Percentiles rank a stretch among this genome's conserved stretches.
phyloP scores from a whole-genome alignment of 257 asterid genomes.

The Coffea canephora region DNA sequence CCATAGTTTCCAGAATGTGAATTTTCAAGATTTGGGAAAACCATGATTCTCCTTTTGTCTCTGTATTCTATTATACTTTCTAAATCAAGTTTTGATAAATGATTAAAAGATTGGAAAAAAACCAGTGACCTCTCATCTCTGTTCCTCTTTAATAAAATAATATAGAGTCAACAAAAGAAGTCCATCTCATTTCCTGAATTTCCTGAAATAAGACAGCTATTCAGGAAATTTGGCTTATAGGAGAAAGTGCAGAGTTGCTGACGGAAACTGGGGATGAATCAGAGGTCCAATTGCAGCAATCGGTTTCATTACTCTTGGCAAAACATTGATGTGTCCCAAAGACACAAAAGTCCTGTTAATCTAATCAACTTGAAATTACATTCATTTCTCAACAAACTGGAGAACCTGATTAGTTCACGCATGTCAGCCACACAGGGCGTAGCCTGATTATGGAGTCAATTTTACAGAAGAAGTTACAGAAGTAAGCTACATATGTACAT shows the following conservation, averaged over 20 bases:
- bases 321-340: neutral
- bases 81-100: neutral
- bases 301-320: neutral
- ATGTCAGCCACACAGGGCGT: neutral
- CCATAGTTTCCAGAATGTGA: neutral
- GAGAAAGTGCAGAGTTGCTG: neutral
- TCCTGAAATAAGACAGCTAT: neutral
- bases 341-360: neutral
- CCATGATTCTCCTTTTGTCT: too few relatives aligned
- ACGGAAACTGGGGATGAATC: neutral
- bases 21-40: too few relatives aligned
- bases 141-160: neutral
- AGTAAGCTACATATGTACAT: slow-evolving; percentile 10
- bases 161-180: neutral
- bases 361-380: neutral
- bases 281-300: neutral
- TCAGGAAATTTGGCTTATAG: neutral
- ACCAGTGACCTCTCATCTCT: neutral
- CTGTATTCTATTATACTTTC: too few relatives aligned
- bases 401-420: neutral
- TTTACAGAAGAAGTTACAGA: neutral
- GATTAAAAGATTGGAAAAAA: neutral
- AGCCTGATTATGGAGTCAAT: neutral
- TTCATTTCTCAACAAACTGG: neutral
- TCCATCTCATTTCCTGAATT: neutral